These are phyloP conservation scores for Pulveroboletus ravenelii DNA, from an alignment of 768 basidiomycete species.

Conservation along the genomic window DNA sequence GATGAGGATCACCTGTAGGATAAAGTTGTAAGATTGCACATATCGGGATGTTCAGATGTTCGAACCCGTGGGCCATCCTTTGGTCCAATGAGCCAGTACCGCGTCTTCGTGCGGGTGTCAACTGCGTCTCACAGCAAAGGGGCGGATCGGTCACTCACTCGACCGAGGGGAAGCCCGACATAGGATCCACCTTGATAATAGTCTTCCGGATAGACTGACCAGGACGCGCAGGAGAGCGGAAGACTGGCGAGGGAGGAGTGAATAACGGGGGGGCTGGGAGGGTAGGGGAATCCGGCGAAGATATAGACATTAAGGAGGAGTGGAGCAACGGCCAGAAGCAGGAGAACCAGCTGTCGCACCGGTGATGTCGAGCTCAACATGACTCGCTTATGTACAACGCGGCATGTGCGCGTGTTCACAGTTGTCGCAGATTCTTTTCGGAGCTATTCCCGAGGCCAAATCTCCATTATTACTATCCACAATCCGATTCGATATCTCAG, in stretches of 20 bases:
- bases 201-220: conserved; percentile 70
- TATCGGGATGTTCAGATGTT: neutral
- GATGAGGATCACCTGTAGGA: conserved; percentile 61
- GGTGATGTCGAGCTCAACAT: conserved; percentile 12
- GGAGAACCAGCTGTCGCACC: conserved; percentile 21
- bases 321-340: conserved; percentile 57
- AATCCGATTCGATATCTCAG: too few relatives aligned
- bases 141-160: conserved; percentile 36
- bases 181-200: conserved; percentile 60
- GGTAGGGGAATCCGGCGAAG: conserved; percentile 60
- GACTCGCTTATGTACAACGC: neutral
- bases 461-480: neutral
- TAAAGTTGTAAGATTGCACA: neutral
- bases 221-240: conserved; percentile 50
- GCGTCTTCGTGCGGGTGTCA: conserved; percentile 39
- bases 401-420: neutral
- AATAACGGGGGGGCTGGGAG: conserved; percentile 46
- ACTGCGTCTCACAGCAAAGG: neutral
- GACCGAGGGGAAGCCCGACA: conserved; percentile 60
- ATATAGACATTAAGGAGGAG: conserved; percentile 58
- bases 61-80: conserved; percentile 61
- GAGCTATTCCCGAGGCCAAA: neutral
- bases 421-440: neutral
- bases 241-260: conserved; percentile 60
- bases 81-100: conserved; percentile 77